These are phyloP conservation scores for Pochonia chlamydosporia DNA, from an alignment of 2,329 filamentous ascomycete species.

Conservation along the genomic window DNA sequence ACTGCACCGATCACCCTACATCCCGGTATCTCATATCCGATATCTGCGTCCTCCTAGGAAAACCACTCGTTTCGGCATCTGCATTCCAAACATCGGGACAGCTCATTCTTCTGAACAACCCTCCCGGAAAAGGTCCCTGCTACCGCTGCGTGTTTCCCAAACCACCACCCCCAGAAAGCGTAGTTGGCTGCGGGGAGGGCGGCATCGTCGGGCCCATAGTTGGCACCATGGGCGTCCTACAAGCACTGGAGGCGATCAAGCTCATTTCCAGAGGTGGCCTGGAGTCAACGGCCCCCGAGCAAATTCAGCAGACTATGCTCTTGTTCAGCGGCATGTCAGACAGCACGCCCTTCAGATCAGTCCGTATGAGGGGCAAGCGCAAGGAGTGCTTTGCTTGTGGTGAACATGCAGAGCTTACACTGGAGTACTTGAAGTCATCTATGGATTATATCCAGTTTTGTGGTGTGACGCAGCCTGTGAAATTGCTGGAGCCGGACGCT, in stretches of 20 bases:
- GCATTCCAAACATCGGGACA: constrained; percentile 87
- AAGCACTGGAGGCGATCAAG: constrained; percentile 85
- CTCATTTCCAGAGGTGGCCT: constrained; percentile 50
- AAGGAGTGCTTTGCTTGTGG: constrained; percentile 74
- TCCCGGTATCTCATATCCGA: constrained; percentile 92
- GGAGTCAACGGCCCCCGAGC: constrained; percentile 14
- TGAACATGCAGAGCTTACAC: constrained; percentile 49
- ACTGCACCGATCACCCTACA: constrained; percentile 91
- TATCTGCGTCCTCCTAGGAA: constrained; percentile 71
- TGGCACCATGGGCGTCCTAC: constrained; percentile 85
- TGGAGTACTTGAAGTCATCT: constrained; percentile 54
- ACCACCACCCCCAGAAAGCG: constrained; percentile 76
- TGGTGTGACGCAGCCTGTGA: constrained; percentile 52
- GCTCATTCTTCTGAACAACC: constrained; percentile 80
- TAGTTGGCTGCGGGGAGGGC: constrained; percentile 85
- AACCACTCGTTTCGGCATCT: constrained; percentile 82
- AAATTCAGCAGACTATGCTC: constrained; percentile 29
- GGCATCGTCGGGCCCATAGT: constrained; percentile 91
- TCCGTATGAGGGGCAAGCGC: constrained; percentile 66
- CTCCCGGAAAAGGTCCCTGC: constrained; percentile 72
- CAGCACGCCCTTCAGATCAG: constrained; percentile 56
- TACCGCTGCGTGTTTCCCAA: constrained; percentile 90
- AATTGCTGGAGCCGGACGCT: constrained; percentile 55
- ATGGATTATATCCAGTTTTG: constrained; percentile 87
- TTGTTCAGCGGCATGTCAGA: constrained; percentile 41